Evolutionary conservation across 2,329 filamentous ascomycete genomes (phyloP), one percentile per base, ranked within the genome.

Genomic region (Gaeumannomyces sp.): DNA sequence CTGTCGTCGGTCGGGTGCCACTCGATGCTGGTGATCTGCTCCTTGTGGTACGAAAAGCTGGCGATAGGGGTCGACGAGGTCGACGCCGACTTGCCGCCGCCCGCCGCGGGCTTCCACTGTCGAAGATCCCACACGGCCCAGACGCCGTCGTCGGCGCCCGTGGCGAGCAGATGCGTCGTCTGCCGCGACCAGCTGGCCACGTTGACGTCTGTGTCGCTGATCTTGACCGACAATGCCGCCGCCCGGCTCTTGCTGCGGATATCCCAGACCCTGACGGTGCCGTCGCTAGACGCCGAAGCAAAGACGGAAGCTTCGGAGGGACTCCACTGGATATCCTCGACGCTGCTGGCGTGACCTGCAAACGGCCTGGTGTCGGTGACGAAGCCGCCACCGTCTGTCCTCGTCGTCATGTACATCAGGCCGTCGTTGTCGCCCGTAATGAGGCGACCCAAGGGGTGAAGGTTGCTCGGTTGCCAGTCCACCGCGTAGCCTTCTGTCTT

Each of bases 1-100:
- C 91, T 96, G 81, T 99, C 94, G 73, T 99, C 95, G 1, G 92
- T 94, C 2, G 95, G 94, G 77, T 98, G 94, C 94, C 95, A 99
- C 79, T 98, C 93, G 56, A 99, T 85, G 70, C 90, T 92, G 8
- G 95, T 99, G 72, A 99, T 92, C 71, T 97, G 95, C 77, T 97
- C 92, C 77, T 92, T 94, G 83, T 99, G 93, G 82, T 97, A 98
- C 73, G 88, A 84, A 79, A 98, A 99, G 71, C 89, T 90, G 4
- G 95, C 95, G n/a, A 98, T 91, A 1, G 95, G 91, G 61, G 88
- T 88, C 28, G 28, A 31, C 7, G 38, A 53, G 7, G 38, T 58
- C 7, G 90, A 89, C 11, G 61, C 38, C 69, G 90, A 89, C 79
- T 82, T 85, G 70, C 83, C 78, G 28, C 63, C 63, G n/a, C 64